phyloP scores from a whole-genome alignment of 495 filamentous ascomycete genomes.

The Extremus antarcticus region DNA sequence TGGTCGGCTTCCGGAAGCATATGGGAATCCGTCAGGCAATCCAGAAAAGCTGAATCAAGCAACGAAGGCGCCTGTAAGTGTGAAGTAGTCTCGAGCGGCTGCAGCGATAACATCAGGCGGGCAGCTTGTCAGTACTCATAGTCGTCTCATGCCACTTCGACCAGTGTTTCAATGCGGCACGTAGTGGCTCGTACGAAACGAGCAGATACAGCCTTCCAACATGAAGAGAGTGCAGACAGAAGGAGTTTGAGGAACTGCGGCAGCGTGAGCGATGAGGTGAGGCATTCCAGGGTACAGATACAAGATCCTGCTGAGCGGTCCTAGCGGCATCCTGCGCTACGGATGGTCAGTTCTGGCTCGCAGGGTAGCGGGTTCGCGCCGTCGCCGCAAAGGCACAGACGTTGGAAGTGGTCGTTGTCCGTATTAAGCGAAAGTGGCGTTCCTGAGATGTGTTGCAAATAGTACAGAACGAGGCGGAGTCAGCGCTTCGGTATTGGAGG shows the following conservation, averaged over 20 bases:
- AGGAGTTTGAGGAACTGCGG: neutral
- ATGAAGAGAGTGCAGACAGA: neutral
- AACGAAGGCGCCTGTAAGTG: neutral
- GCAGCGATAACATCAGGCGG: neutral
- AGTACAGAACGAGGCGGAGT: neutral
- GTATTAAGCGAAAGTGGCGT: neutral
- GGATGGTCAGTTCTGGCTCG: neutral
- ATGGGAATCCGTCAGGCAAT: neutral
- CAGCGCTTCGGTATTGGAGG: no score
- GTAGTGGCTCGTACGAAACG: neutral
- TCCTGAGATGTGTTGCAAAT: neutral
- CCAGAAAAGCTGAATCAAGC: neutral
- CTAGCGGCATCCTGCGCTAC: neutral
- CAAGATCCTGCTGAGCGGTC: neutral
- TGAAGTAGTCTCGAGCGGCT: neutral
- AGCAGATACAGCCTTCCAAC: neutral
- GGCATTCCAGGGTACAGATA: neutral
- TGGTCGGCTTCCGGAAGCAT: neutral
- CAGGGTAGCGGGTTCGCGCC: neutral
- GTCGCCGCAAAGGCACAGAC: neutral
- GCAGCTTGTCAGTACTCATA: neutral
- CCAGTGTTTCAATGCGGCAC: neutral
- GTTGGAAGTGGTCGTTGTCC: neutral
- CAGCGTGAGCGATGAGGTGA: neutral
- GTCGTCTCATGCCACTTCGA: neutral